phyloP scores from a whole-genome alignment of 805 yeast species.

The Candida boleticola region DNA sequence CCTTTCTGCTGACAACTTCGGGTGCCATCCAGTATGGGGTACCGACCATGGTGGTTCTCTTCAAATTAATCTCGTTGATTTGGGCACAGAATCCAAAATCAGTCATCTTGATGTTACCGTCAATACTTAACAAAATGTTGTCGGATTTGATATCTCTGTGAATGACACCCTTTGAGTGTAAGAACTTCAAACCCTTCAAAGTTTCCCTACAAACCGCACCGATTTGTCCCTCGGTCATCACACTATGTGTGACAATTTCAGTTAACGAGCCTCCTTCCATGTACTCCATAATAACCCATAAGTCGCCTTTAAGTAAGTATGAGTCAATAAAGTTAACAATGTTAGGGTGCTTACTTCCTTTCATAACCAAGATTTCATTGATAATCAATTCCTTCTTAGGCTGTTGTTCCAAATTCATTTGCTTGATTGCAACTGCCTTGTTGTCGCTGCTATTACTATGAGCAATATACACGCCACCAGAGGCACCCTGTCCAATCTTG shows the following conservation, averaged over 20 bases:
- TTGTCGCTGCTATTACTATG: constrained; percentile 49
- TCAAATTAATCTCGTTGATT: constrained; percentile 70
- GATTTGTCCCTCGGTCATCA: constrained; percentile 82
- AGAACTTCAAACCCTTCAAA: constrained; percentile 82
- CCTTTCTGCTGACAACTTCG: constrained; percentile 91
- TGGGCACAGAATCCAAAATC: constrained; percentile 57
- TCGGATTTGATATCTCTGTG: constrained; percentile 57
- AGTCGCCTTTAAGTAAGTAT: constrained; percentile 59
- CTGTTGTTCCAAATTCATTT: constrained; percentile 91
- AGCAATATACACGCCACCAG: constrained; percentile 95
- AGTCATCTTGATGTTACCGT: constrained; percentile 44
- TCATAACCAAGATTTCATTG: constrained; percentile 95
- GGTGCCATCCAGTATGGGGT: constrained; percentile 98
- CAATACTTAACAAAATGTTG: constrained; percentile 43
- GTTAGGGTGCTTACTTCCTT: constrained; percentile 89
- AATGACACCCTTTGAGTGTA: constrained; percentile 89
- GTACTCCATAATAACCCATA: constrained; percentile 99
- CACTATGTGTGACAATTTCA: constrained; percentile 90
- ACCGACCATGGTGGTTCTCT: constrained; percentile 84
- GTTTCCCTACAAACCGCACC: constrained; percentile 90
- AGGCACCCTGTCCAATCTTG: constrained; percentile 97
- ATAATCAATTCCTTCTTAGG: constrained; percentile 95
- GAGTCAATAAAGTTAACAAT: constrained; percentile 95
- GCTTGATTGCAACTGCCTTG: constrained; percentile 85
- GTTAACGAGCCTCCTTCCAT: constrained; percentile 99